Evolutionary conservation across 2,329 filamentous ascomycete species (phyloP).

Genomic region (Grosmannia clavigera): DNA sequence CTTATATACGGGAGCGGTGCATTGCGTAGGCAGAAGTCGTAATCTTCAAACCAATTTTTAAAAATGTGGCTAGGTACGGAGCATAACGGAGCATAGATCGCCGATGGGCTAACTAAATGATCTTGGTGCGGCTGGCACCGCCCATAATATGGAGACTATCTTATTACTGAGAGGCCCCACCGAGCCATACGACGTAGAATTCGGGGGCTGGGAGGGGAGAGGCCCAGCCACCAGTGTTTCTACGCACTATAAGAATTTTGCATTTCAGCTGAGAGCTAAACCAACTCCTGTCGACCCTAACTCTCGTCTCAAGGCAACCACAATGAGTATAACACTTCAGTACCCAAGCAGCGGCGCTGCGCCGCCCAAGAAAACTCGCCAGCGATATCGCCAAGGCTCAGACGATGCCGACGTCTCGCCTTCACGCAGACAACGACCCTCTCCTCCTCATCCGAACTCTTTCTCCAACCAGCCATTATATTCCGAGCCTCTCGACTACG

Average conservation of each 20-base stretch:
- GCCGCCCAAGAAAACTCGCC: conserved; percentile 2
- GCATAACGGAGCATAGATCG: neutral
- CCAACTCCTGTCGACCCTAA: neutral
- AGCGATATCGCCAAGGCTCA: neutral
- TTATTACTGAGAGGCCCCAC: neutral
- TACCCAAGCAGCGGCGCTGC: neutral
- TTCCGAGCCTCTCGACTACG: neutral
- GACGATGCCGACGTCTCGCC: neutral
- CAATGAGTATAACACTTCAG: neutral
- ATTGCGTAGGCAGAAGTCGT: neutral
- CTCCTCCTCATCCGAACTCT: neutral
- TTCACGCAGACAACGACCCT: neutral
- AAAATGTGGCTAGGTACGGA: neutral
- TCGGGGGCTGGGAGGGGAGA: neutral
- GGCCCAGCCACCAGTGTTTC: neutral
- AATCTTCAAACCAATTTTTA: neutral
- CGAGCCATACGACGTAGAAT: neutral
- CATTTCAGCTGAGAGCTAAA: neutral
- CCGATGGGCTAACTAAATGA: neutral
- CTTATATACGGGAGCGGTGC: too few species aligned
- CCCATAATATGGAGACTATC: neutral
- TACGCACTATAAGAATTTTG: neutral
- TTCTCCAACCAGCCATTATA: neutral
- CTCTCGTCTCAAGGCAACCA: neutral
- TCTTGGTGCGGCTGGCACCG: neutral